These are phyloP conservation scores for Capronia coronata DNA, from an alignment of 2,329 filamentous ascomycete genomes.

Conservation along the genomic window DNA sequence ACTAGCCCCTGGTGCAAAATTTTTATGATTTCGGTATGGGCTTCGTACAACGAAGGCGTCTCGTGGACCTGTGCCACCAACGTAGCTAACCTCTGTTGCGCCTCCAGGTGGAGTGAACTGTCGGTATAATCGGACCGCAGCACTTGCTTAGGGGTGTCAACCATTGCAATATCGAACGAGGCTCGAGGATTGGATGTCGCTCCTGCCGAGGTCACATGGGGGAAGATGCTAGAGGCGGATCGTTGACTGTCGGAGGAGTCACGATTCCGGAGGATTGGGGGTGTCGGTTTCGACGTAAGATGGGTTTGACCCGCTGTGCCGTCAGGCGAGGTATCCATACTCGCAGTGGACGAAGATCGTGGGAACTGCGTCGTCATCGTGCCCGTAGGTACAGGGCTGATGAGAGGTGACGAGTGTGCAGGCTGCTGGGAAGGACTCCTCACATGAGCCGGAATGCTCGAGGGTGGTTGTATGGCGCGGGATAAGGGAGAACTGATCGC, in stretches of 20 bases:
- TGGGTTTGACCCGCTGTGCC: constrained; percentile 44
- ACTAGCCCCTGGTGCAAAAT: constrained; percentile 44
- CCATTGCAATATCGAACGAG: constrained; percentile 42
- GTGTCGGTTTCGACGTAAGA: constrained; percentile 37
- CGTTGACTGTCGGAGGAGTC: constrained; percentile 39
- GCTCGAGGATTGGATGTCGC: constrained; percentile 32
- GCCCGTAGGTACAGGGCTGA: constrained; percentile 36
- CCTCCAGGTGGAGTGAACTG: constrained; percentile 38
- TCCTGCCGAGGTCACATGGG: constrained; percentile 16
- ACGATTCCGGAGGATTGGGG: constrained; percentile 35
- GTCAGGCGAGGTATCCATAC: constrained; percentile 46
- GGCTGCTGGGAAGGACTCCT: constrained; percentile 35
- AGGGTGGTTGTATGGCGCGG: constrained; percentile 31
- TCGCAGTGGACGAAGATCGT: constrained; percentile 40
- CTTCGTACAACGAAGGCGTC: constrained; percentile 43
- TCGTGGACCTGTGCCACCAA: constrained; percentile 40
- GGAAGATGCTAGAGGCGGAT: constrained; percentile 15
- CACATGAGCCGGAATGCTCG: constrained; percentile 33
- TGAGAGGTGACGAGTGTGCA: constrained; percentile 36
- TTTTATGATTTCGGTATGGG: constrained; percentile 43
- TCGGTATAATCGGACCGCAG: constrained; percentile 38
- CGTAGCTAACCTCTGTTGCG: constrained; percentile 38
- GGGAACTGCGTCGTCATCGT: constrained; percentile 33
- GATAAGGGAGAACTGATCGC: constrained; percentile 39
- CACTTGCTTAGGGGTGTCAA: constrained; percentile 38